Conservation (phyloP, 2,329 filamentous ascomycete genomes). For the Cercospora brassicicola region DNA sequence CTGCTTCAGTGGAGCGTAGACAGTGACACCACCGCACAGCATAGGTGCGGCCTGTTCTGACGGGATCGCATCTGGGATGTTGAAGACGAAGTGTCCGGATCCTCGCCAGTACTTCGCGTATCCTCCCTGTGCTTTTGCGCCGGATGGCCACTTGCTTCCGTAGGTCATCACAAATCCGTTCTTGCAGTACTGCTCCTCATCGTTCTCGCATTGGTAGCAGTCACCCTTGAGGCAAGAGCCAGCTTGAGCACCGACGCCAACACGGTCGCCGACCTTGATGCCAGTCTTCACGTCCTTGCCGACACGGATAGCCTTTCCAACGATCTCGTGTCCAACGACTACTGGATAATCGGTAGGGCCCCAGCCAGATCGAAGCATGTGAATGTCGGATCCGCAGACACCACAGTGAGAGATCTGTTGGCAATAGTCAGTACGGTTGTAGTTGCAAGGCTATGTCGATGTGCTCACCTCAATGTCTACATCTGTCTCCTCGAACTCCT, state of each 20-base stretch:
- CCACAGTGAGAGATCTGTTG: slow-evolving; percentile 41
- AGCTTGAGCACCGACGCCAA: slow-evolving; percentile 54
- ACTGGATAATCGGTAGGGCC: slow-evolving; percentile 30
- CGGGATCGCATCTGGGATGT: slow-evolving; percentile 52
- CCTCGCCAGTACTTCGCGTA: slow-evolving; percentile 55
- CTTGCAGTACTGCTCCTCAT: slow-evolving; percentile 47
- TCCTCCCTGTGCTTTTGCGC: slow-evolving; percentile 59
- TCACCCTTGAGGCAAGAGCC: slow-evolving; percentile 49
- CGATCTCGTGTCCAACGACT: slow-evolving; percentile 41
- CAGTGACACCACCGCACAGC: slow-evolving; percentile 75
- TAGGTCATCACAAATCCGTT: slow-evolving; percentile 34
- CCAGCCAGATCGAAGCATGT: slow-evolving; percentile 44
- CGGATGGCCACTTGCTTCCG: slow-evolving; percentile 27
- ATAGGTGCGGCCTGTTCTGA: slow-evolving; percentile 63
- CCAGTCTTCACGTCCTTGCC: slow-evolving; percentile 36
- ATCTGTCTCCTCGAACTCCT: slow-evolving; percentile 44
- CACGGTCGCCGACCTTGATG: slow-evolving; percentile 44
- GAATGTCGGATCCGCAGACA: slow-evolving; percentile 39
- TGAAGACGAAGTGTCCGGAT: slow-evolving; percentile 56
- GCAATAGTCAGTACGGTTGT: not conserved
- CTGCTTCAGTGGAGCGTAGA: slow-evolving; percentile 67
- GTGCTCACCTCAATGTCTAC: slow-evolving; percentile 40
- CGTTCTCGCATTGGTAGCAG: slow-evolving; percentile 56
- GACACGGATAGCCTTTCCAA: slow-evolving; percentile 39
- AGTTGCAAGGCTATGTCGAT: too few species aligned